phyloP scores from a whole-genome alignment of 176 grass and related monocot genomes.

The Eleusine indica region DNA sequence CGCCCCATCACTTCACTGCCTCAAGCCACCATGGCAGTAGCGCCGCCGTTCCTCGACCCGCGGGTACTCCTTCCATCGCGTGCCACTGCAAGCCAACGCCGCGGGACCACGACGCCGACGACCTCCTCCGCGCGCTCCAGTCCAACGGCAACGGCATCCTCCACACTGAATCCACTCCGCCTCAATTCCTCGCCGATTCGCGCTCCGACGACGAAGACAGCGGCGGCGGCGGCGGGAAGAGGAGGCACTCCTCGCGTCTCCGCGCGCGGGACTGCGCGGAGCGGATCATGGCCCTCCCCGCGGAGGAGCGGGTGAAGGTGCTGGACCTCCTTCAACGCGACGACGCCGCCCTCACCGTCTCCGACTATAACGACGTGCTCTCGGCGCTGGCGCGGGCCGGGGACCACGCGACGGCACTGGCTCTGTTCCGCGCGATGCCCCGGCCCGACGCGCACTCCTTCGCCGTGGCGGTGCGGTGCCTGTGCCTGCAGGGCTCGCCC shows the following conservation, averaged over 20 bases:
- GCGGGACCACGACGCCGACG: slow-evolving; percentile 26
- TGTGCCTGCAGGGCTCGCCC: slow-evolving; percentile 66
- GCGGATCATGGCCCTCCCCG: slow-evolving; percentile 60
- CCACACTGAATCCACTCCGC: background rate
- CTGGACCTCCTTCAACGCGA: slow-evolving; percentile 76
- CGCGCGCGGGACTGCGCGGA: slow-evolving; percentile 47
- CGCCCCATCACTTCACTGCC: slow-evolving; percentile 24
- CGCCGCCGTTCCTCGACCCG: slow-evolving; percentile 17
- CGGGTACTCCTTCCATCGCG: background rate
- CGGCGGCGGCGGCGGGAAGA: background rate
- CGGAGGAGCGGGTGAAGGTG: slow-evolving; percentile 81
- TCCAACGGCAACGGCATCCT: slow-evolving; percentile 50
- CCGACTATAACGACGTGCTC: slow-evolving; percentile 91
- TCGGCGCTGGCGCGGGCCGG: slow-evolving; percentile 60
- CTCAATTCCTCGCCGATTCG: background rate
- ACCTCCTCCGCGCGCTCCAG: slow-evolving; percentile 38
- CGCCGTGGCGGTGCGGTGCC: slow-evolving; percentile 61
- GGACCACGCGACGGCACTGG: slow-evolving; percentile 55
- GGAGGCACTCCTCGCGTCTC: background rate
- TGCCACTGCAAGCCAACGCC: slow-evolving; percentile 27
- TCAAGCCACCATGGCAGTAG: slow-evolving; percentile 36
- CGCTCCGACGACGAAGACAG: background rate
- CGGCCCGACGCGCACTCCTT: slow-evolving; percentile 59
- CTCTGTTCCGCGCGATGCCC: slow-evolving; percentile 60
- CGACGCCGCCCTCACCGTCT: slow-evolving; percentile 62